Base-by-base conservation (phyloP, 2,329 filamentous ascomycete species). In the Tricladium varicosporioides region DNA sequence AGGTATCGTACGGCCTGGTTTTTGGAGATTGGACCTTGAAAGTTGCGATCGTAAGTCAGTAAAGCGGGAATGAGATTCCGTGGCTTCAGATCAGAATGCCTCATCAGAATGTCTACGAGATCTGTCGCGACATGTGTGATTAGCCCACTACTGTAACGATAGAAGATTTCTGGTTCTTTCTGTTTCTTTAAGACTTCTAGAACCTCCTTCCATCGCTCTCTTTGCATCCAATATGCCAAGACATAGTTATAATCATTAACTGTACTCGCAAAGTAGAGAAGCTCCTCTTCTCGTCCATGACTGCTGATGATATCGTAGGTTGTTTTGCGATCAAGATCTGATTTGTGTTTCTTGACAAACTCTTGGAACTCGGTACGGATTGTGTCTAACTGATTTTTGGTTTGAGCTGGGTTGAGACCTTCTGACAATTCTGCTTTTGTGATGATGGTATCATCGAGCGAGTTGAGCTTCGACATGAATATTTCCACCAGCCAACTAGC, bases 401-500 rank as follows among this genome's bases (percentile, higher is more conserved):
- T 88, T 58, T 93, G 86, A 2, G 83, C 81, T 0, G 87, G 83
- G 65, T 87, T 91, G 43, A 86, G 77, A 33, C 82, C 84, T 60
- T 92, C 90, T 0, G 85, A 82, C 18, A 93, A 75, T 70, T 96
- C 92, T 0, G 91, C 90, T 67, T 91, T 89, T 0, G 92, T 95
- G 42, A 92, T 88, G 62, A 97, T 93, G 2, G 89, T 92, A 72
- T 99, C 94, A 69, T 99, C 94, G 2, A 99, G 80, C 2, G 89
- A 88, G 70, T 99, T 97, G 44, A 99, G 81, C 73, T 96, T 97
- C 5, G 92, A 90, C 92, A 99, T 99, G 73, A 93, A 99, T 1
- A 97, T 82, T 72, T 99, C 94, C 9, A 97, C 81, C 45, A 99
- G 81, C 94, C 94, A 99, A 63, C 88, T 92, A 1, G 93, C 90